A percentile compares a stretch with the other conserved stretches of the same genome.
phyloP scores from a whole-genome alignment of 768 basidiomycete species.

The Chlorophyllum brunneum region DNA sequence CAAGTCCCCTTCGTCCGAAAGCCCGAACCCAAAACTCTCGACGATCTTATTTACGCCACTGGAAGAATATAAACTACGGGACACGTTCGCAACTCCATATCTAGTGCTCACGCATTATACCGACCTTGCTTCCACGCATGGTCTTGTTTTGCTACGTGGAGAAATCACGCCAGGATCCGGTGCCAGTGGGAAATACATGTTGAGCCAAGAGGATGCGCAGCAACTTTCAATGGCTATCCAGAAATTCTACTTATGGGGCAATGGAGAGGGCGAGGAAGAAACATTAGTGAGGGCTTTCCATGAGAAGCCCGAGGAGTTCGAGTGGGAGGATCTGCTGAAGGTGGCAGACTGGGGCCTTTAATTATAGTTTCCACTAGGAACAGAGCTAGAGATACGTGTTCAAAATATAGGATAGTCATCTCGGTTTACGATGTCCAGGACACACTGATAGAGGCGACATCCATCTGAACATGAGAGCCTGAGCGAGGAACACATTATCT shows the following conservation, averaged over 20 bases:
- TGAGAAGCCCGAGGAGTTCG: conserved; percentile 72
- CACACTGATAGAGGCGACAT: too few species aligned
- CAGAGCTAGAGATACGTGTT: too few species aligned
- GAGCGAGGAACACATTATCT: too few species aligned
- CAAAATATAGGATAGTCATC: not conserved
- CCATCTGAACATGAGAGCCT: too few species aligned
- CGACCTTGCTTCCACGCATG: conserved; percentile 77
- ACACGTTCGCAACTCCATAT: conserved; percentile 85
- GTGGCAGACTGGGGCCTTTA: conserved; percentile 31
- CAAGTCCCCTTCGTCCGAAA: conserved; percentile 24
- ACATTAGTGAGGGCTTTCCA: conserved; percentile 69
- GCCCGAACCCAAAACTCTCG: conserved; percentile 48
- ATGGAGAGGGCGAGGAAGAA: conserved; percentile 21
- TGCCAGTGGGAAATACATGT: conserved; percentile 44
- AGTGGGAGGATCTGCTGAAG: conserved; percentile 77
- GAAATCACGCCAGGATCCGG: conserved; percentile 76
- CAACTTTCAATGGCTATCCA: conserved; percentile 76
- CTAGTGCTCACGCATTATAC: conserved; percentile 90
- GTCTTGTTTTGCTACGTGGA: conserved; percentile 81
- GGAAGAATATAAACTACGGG: conserved; percentile 86
- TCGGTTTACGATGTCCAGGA: not conserved
- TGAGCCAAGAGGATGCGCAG: conserved; percentile 83
- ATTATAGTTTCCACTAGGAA: not conserved
- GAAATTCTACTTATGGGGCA: conserved; percentile 76
- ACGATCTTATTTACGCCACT: conserved; percentile 91